These are phyloP conservation scores for Colletotrichum filicis DNA, from an alignment of 2,329 filamentous ascomycete species.

Conservation along the genomic window DNA sequence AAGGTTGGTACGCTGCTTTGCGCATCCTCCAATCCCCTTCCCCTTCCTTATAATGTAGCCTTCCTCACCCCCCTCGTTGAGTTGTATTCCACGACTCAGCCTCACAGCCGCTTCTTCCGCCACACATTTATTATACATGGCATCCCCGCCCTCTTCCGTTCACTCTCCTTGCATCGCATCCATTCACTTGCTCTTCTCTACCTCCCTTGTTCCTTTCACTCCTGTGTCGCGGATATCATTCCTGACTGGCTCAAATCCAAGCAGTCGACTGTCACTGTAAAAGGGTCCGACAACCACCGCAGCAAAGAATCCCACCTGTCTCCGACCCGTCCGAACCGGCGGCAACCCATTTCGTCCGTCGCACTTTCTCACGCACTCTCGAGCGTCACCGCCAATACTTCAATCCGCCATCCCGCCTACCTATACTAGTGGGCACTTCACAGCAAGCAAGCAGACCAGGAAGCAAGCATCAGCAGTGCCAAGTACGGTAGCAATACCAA, in stretches of 20 bases:
- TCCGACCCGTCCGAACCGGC: slow-evolving; percentile 30
- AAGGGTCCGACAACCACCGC: not conserved
- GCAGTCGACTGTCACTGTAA: slow-evolving; percentile 2
- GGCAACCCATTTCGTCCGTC: not conserved
- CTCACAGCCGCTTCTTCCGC: slow-evolving; percentile 40
- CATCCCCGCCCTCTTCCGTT: not conserved
- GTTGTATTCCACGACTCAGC: slow-evolving; percentile 36
- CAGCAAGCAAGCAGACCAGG: not conserved
- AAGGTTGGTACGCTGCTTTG: not conserved
- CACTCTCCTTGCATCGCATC: not conserved
- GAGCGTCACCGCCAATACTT: not conserved
- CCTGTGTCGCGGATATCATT: not conserved
- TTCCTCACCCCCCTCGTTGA: not conserved
- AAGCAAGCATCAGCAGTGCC: not conserved
- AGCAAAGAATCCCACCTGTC: not conserved
- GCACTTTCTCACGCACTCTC: not conserved
- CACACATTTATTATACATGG: slow-evolving; percentile 14
- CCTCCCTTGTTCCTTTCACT: slow-evolving; percentile 3
- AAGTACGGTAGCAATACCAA: slow-evolving; percentile 1
- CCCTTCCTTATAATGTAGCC: not conserved
- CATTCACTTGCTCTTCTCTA: not conserved
- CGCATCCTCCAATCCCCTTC: not conserved
- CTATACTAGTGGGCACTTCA: not conserved
- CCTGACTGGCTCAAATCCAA: slow-evolving; percentile 17
- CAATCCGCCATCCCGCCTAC: not conserved